Base-by-base conservation (phyloP, 352 stramenopile species). In the Pythium volutum region DNA sequence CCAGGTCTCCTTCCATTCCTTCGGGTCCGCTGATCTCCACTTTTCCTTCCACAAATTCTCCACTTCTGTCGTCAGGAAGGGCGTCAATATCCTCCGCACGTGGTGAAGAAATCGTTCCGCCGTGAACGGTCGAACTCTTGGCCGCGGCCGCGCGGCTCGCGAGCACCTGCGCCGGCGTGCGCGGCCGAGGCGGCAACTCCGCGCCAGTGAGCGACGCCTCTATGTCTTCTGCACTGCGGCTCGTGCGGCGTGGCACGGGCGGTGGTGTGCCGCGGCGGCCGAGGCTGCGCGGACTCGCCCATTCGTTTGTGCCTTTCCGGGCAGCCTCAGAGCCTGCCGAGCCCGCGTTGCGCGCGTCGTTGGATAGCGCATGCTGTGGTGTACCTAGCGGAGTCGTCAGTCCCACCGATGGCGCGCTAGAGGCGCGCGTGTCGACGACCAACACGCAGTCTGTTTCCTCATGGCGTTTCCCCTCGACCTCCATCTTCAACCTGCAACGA, bases 81-180 rank as follows among this genome's bases (percentile, higher is more conserved):
- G 18, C 12, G n/a, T 14, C 43, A 16, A 9, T 50, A 16, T 50
- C 43, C 43, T 15, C 43, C 43, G 29, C 22, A 5, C 15, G 22
- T 1, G 43, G n/a, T 29, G 43, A 16, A 8, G 43, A 8, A 15
- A 16, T 15, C 9, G 43, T 36, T 36, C 31, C 31, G 14, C 31
- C 1, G 10, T 36, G 22, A n/a, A n/a, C n/a, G 1, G 48, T 29
- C 39, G 48, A 29, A 2, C 34, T 26, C 22, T 67, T 62, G 23
- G 43, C 46, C 15, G 47, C 53, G 29, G 56, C 48, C n/a, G 54
- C 49, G n/a, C 55, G 54, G 36, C 55, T 68, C 27, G 61, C 61
- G 7, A 62, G 54, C 47, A 68, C 61, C n/a, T 68, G 61, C 27
- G 61, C 61, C 10, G 61, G 61, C n/a, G 61, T 68, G 4, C 61